Evolutionary conservation across 345 rosid genomes (phyloP).

Genomic region (Euclidium syriacum): DNA sequence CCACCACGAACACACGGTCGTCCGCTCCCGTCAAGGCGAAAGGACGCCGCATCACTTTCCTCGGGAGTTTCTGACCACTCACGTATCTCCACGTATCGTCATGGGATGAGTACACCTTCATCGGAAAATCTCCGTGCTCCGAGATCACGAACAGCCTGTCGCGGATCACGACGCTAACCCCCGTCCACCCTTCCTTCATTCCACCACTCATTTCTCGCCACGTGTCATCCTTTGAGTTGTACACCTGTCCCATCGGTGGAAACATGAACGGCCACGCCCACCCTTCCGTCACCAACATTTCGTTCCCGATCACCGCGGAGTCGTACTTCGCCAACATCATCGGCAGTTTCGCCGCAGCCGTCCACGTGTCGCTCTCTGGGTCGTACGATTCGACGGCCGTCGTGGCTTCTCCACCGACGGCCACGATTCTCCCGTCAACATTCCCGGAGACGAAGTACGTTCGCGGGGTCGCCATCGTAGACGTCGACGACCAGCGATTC

Average conservation of each 20-base stretch:
- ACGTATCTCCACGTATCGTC: slow-evolving; percentile 53
- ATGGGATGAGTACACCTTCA: slow-evolving; percentile 49
- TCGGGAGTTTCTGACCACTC: slow-evolving; percentile 50
- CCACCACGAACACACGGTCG: slow-evolving; percentile 50
- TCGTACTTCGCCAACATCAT: slow-evolving; percentile 52
- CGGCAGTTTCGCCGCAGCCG: slow-evolving; percentile 27
- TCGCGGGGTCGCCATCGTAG: slow-evolving; percentile 53
- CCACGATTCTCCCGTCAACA: slow-evolving; percentile 43
- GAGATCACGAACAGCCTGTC: slow-evolving; percentile 50
- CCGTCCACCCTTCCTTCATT: slow-evolving; percentile 79
- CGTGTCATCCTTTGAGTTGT: slow-evolving; percentile 40
- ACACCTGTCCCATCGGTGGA: slow-evolving; percentile 55
- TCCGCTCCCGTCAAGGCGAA: slow-evolving; percentile 45
- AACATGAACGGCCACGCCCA: slow-evolving; percentile 81
- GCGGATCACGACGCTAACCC: slow-evolving; percentile 39
- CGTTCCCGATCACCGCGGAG: slow-evolving; percentile 49
- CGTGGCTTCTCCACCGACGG: slow-evolving; percentile 51
- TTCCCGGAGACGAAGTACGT: slow-evolving; percentile 48
- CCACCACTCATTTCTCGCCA: slow-evolving; percentile 62
- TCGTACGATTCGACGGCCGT: slow-evolving; percentile 52
- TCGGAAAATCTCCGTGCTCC: slow-evolving; percentile 59
- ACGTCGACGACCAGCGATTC: slow-evolving; percentile 53
- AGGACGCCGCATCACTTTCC: slow-evolving; percentile 43
- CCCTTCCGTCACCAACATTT: slow-evolving; percentile 63
- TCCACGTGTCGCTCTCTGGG: slow-evolving; percentile 48